Conservation (phyloP, 257 asterid genomes). For the Nemophila menziesii region DNA sequence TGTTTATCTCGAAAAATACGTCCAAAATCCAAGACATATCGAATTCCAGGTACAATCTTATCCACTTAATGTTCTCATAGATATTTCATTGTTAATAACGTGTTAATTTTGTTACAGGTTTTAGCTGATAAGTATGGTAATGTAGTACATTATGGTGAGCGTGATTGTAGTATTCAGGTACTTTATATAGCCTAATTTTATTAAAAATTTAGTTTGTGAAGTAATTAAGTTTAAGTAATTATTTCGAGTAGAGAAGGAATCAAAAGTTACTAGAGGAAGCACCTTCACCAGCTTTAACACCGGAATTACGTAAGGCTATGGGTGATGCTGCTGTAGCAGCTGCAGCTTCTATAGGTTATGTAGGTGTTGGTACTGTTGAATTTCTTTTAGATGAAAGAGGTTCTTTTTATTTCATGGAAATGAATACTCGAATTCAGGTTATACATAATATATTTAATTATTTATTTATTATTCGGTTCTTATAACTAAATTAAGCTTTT, state of each 20-base stretch:
- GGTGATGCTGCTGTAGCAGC: slow-evolving; percentile 99
- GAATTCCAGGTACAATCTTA: slow-evolving; percentile 37
- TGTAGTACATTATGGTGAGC: slow-evolving; percentile 97
- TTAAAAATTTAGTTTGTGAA: neutral
- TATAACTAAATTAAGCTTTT: too few relatives aligned
- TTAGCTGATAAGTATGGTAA: slow-evolving; percentile 87
- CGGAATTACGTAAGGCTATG: slow-evolving; percentile 93
- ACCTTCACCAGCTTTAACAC: slow-evolving; percentile 93
- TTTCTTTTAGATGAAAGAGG: slow-evolving; percentile 98
- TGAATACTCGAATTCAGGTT: slow-evolving; percentile 99
- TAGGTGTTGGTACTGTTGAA: slow-evolving; percentile 95
- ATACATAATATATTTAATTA: slow-evolving; percentile 8
- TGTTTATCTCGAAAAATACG: slow-evolving; percentile 86
- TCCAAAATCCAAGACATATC: slow-evolving; percentile 94
- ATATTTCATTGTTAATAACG: neutral
- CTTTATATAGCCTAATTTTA: slow-evolving; percentile 4
- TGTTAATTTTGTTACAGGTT: slow-evolving; percentile 36
- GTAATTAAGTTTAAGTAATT: slow-evolving; percentile 6
- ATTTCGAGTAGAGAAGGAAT: slow-evolving; percentile 66
- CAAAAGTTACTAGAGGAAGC: slow-evolving; percentile 98
- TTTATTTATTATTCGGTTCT: neutral
- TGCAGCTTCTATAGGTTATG: slow-evolving; percentile 93
- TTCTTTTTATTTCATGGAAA: slow-evolving; percentile 96
- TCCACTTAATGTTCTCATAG: neutral
- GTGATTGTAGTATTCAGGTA: slow-evolving; percentile 99